A percentile compares a stretch with the other conserved stretches of the same genome.
Conservation (phyloP, 441 rosid genomes). For the Erodium texanum region DNA sequence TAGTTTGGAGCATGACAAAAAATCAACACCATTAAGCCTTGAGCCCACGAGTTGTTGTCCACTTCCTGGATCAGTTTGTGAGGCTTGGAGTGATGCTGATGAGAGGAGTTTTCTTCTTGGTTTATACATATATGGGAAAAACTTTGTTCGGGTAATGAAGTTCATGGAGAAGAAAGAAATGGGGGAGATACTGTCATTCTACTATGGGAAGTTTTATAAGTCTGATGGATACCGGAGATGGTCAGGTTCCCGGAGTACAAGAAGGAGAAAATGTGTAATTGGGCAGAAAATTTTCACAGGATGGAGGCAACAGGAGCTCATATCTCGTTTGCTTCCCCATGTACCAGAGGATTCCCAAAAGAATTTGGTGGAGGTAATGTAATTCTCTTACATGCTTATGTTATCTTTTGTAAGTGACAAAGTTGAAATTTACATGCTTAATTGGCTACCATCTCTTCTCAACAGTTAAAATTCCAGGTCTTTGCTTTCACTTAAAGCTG, state of each 20-base stretch:
- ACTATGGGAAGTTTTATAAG: constrained; percentile 57
- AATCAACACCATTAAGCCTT: constrained; percentile 20
- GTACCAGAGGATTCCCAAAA: constrained; percentile 32
- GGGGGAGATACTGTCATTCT: constrained; percentile 57
- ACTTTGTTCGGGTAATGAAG: constrained; percentile 38
- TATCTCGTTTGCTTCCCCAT: constrained; percentile 47
- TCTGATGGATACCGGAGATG: constrained; percentile 44
- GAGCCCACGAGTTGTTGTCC: constrained; percentile 21
- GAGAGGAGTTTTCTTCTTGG: constrained; percentile 55
- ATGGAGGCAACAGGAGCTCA: constrained; percentile 60
- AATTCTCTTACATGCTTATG: constrained; percentile 4
- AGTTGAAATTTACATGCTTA: neutral
- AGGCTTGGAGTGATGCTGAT: constrained; percentile 46
- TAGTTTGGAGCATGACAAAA: constrained; percentile 15
- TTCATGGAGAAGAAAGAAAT: constrained; percentile 45
- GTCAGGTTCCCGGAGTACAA: constrained; percentile 45
- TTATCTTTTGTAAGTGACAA: constrained; percentile 5
- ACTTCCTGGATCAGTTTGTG: constrained; percentile 33
- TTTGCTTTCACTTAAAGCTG: no score
- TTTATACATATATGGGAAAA: constrained; percentile 60
- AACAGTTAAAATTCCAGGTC: neutral
- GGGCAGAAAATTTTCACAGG: constrained; percentile 57
- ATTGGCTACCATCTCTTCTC: neutral
- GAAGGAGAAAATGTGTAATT: constrained; percentile 33
- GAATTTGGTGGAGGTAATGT: constrained; percentile 35